Evolutionary conservation across 1,284 basidiomycete genomes (phyloP).

Genomic region (Heterobasidion irregulare): DNA sequence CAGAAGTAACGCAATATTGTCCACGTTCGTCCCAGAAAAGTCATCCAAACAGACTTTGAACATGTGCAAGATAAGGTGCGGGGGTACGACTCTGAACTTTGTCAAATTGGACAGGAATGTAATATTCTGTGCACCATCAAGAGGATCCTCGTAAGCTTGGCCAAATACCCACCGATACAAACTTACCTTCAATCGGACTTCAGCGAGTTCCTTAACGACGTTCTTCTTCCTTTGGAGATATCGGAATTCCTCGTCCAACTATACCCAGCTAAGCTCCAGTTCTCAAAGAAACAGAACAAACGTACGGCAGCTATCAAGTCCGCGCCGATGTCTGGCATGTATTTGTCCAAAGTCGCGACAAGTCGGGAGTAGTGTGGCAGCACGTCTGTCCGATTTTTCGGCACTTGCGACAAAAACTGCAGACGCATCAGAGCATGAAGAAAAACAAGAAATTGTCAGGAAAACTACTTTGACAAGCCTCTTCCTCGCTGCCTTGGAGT

Average conservation of each 20-base stretch:
- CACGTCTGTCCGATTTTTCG: conserved; percentile 85
- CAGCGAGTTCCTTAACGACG: conserved; percentile 81
- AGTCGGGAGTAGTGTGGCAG: conserved; percentile 91
- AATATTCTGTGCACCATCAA: conserved; percentile 56
- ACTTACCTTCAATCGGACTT: conserved; percentile 75
- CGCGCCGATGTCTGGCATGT: conserved; percentile 89
- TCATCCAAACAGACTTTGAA: conserved; percentile 97
- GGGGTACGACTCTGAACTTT: conserved; percentile 91
- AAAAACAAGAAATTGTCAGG: neutral
- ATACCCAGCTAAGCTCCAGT: conserved; percentile 2
- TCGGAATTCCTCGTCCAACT: conserved; percentile 96
- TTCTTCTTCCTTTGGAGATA: conserved; percentile 95
- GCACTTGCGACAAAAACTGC: conserved; percentile 80
- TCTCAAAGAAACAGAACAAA: conserved; percentile 9
- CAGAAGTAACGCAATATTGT: conserved; percentile 86
- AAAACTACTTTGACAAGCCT: conserved; percentile 69
- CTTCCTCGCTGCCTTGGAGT: conserved; percentile 92
- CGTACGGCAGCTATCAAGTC: conserved; percentile 77
- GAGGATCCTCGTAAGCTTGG: neutral
- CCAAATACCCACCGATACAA: neutral
- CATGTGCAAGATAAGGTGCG: conserved; percentile 89
- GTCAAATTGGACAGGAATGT: conserved; percentile 88
- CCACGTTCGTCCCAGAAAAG: conserved; percentile 87
- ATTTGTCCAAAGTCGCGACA: conserved; percentile 80
- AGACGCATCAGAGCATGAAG: neutral